Percentiles rank a stretch among this genome's conserved stretches.
Evolutionary conservation across 2,329 filamentous ascomycete genomes (phyloP).

Genomic region (Cladosporium sp.): DNA sequence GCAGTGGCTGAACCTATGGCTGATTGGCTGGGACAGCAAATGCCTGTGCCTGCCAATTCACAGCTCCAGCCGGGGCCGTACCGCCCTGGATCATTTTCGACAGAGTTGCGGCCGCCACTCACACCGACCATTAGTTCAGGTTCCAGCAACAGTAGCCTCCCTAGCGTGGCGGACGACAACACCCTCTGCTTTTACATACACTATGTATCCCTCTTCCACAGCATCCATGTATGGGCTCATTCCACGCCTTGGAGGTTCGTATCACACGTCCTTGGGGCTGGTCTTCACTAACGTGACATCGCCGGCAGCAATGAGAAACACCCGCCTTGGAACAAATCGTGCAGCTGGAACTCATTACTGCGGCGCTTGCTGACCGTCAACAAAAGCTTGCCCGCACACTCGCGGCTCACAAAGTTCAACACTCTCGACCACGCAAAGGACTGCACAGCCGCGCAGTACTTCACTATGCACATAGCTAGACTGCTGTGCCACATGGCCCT

Average conservation of each 20-base stretch:
- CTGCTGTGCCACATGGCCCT: background rate
- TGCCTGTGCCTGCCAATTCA: background rate
- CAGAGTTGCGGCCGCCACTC: background rate
- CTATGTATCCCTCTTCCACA: background rate
- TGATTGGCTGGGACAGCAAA: background rate
- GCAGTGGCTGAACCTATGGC: too few relatives aligned
- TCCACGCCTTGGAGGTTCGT: background rate
- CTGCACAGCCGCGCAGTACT: background rate
- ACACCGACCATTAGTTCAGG: background rate
- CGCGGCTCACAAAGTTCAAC: background rate
- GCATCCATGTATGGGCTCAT: background rate
- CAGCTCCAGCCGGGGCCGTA: background rate
- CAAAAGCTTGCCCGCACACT: background rate
- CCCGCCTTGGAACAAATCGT: background rate
- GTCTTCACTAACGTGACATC: background rate
- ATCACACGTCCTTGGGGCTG: background rate
- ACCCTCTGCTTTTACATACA: background rate
- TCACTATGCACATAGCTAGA: background rate
- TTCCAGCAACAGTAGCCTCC: background rate
- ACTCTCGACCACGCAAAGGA: background rate
- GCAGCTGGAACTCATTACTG: background rate
- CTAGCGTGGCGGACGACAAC: background rate
- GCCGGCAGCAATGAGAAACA: background rate
- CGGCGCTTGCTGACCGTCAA: background rate
- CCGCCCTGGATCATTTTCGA: background rate